Percentiles rank a stretch among this genome's conserved stretches.
phyloP scores from a whole-genome alignment of 2,329 filamentous ascomycete species.

The Cladobotryum mycophilum region DNA sequence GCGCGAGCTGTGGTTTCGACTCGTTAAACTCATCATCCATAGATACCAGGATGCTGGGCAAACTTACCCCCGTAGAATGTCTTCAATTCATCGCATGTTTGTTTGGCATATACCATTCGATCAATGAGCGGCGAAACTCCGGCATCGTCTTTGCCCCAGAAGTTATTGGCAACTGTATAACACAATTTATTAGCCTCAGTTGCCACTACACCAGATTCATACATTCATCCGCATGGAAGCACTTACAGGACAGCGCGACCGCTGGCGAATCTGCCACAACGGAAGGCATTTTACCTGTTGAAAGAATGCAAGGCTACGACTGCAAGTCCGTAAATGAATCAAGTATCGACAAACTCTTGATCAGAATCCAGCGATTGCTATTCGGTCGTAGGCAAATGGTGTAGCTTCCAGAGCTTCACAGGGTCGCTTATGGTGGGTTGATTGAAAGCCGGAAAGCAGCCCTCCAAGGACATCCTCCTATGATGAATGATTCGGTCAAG shows the following conservation, averaged over 20 bases:
- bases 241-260: constrained; percentile 61
- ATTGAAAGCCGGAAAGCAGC: not conserved
- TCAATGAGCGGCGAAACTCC: constrained; percentile 86
- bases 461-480: no score
- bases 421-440: not conserved
- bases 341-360: no score
- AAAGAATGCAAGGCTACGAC: not conserved
- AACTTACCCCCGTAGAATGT: constrained; percentile 75
- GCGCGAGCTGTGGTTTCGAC: constrained; percentile 58
- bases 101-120: constrained; percentile 91
- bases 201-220: no score
- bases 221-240: not conserved
- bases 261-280: constrained; percentile 56
- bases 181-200: constrained; percentile 14
- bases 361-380: no score
- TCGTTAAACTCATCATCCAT: not conserved
- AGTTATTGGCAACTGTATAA: constrained; percentile 85
- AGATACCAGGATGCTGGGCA: not conserved
- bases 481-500: not conserved
- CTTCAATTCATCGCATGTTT: constrained; percentile 88
- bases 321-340: not conserved
- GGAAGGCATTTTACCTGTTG: constrained; percentile 48
- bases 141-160: constrained; percentile 98
- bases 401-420: constrained; percentile 2
- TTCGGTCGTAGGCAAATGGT: not conserved